Evolutionary conservation across 1,284 basidiomycete genomes (phyloP).

Genomic region (Melampsora larici-populina): DNA sequence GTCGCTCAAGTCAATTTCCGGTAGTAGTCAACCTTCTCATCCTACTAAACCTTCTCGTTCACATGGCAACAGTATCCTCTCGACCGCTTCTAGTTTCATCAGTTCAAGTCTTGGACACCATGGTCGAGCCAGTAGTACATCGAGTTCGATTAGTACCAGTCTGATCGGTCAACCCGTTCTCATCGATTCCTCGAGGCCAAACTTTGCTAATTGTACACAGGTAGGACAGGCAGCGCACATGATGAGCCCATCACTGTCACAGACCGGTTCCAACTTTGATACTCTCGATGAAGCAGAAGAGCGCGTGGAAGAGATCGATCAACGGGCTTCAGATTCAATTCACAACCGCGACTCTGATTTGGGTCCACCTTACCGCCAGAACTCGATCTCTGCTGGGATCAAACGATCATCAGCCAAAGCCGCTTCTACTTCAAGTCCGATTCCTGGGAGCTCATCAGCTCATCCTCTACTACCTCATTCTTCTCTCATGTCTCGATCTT

Average conservation of each 20-base stretch:
- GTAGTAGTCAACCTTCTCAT: neutral
- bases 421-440: slow-evolving; percentile 12
- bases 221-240: neutral
- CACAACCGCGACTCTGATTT: neutral
- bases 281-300: slow-evolving; percentile 2
- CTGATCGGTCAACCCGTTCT: neutral
- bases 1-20: neutral
- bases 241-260: neutral
- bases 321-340: neutral
- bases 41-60: slow-evolving; percentile 14
- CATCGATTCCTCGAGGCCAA: neutral
- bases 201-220: neutral
- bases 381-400: neutral
- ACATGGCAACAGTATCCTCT: slow-evolving; percentile 18
- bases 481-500: slow-evolving; percentile 26
- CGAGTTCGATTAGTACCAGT: neutral
- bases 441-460: neutral
- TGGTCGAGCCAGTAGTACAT: slow-evolving; percentile 1
- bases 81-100: slow-evolving; percentile 39
- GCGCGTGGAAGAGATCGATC: slow-evolving; percentile 21
- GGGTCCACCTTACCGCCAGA: neutral
- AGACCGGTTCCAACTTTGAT: neutral
- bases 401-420: slow-evolving; percentile 30
- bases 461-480: neutral
- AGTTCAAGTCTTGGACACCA: neutral